phyloP scores from a whole-genome alignment of 2,329 filamentous ascomycete species.

The Botrytis fragariae region DNA sequence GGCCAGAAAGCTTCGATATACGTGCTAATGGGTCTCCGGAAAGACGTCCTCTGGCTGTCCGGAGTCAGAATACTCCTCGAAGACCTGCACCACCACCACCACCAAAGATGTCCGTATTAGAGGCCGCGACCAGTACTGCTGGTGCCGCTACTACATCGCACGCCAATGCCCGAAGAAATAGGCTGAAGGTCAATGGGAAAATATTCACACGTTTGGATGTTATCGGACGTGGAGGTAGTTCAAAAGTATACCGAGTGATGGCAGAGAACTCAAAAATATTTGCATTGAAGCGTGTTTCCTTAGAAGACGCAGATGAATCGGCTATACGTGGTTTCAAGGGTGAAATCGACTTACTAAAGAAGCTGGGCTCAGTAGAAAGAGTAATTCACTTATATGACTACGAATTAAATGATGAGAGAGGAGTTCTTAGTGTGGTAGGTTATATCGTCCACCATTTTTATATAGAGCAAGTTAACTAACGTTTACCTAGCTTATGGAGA shows the following conservation, averaged over 20 bases:
- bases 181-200: slow-evolving; percentile 86
- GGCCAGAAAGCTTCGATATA: slow-evolving; percentile 48
- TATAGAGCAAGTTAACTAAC: slow-evolving; percentile 1
- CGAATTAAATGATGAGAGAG: slow-evolving; percentile 90
- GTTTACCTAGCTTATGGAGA: slow-evolving; percentile 77
- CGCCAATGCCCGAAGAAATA: slow-evolving; percentile 67
- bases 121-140: slow-evolving; percentile 80
- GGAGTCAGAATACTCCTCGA: slow-evolving; percentile 69
- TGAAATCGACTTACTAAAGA: slow-evolving; percentile 87
- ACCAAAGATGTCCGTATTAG: slow-evolving; percentile 95
- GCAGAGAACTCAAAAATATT: slow-evolving; percentile 96
- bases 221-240: slow-evolving; percentile 88
- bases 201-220: slow-evolving; percentile 86
- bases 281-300: slow-evolving; percentile 86
- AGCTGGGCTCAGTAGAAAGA: slow-evolving; percentile 78
- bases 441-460: neutral
- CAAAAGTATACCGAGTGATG: slow-evolving; percentile 93
- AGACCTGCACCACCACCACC: slow-evolving; percentile 71
- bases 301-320: slow-evolving; percentile 83
- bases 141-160: slow-evolving; percentile 76
- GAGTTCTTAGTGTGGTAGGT: slow-evolving; percentile 77
- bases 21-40: slow-evolving; percentile 50
- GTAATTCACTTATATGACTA: slow-evolving; percentile 90
- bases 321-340: slow-evolving; percentile 87
- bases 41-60: slow-evolving; percentile 52